A percentile compares a stretch with the other conserved stretches of the same genome.
phyloP scores from a whole-genome alignment of 1,284 basidiomycete genomes.

The Ceratobasidium sp. region DNA sequence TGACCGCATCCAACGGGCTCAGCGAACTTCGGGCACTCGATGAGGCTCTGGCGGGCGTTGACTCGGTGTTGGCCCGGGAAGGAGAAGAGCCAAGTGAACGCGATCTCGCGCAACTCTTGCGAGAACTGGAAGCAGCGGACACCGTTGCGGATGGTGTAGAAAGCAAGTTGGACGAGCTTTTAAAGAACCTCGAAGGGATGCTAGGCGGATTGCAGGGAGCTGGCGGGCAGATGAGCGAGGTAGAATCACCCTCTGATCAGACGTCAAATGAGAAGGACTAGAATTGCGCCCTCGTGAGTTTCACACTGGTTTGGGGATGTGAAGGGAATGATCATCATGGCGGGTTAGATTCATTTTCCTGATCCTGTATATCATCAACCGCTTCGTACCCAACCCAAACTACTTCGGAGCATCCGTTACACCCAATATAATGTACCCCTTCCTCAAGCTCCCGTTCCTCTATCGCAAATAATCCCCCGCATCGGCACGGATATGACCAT shows the following conservation, averaged over 20 bases:
- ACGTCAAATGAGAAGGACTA: background rate
- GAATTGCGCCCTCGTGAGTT: background rate
- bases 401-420: conserved; percentile 77
- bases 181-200: conserved; percentile 52
- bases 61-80: conserved; percentile 21
- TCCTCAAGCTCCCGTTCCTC: conserved; percentile 68
- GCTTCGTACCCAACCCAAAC: conserved; percentile 81
- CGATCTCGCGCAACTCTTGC: conserved; percentile 53
- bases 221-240: background rate
- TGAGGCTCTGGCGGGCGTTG: conserved; percentile 12
- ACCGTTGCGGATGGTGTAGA: conserved; percentile 56
- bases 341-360: conserved; percentile 2
- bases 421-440: conserved; percentile 73
- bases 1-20: background rate
- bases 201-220: conserved; percentile 50
- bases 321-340: background rate
- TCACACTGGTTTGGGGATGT: background rate
- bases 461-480: conserved; percentile 72
- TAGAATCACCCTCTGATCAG: background rate
- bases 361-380: conserved; percentile 53
- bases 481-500: conserved; percentile 75
- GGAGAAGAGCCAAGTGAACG: conserved; percentile 48
- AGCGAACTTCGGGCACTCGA: conserved; percentile 13
- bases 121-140: conserved; percentile 55
- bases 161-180: conserved; percentile 54